These are phyloP conservation scores for Alternaria tenuissima DNA, from an alignment of 2,329 filamentous ascomycete species.

Conservation along the genomic window DNA sequence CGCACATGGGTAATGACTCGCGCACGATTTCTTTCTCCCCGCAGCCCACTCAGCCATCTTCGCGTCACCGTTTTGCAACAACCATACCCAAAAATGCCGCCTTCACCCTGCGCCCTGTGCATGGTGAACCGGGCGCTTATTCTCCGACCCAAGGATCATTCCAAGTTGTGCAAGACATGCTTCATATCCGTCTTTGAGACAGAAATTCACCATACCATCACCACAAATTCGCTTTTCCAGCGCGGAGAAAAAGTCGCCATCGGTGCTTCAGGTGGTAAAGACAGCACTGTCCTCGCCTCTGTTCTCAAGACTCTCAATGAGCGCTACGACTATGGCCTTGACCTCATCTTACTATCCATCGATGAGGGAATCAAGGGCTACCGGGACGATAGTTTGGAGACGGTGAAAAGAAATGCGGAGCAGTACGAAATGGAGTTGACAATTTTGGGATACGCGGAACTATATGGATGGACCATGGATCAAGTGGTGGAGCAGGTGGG, in stretches of 20 bases:
- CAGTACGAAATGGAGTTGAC: constrained; percentile 93
- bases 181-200: constrained; percentile 89
- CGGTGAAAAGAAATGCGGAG: constrained; percentile 89
- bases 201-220: constrained; percentile 93
- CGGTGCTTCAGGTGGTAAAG: constrained; percentile 95
- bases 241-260: constrained; percentile 90
- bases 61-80: constrained; percentile 5
- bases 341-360: constrained; percentile 87
- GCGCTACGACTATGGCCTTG: constrained; percentile 82
- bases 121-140: constrained; percentile 81
- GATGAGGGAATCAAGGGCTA: constrained; percentile 98
- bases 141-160: constrained; percentile 91
- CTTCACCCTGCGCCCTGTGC: constrained; percentile 78
- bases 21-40: neutral
- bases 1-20: neutral
- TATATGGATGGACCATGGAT: constrained; percentile 99
- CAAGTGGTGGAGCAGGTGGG: constrained; percentile 95
- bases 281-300: constrained; percentile 93
- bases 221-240: constrained; percentile 78
- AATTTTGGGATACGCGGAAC: constrained; percentile 89
- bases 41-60: neutral
- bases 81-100: constrained; percentile 68
- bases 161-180: constrained; percentile 89
- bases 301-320: constrained; percentile 95
- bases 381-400: constrained; percentile 93